Evolutionary conservation across 1,284 basidiomycete species (phyloP).

Genomic region (Kalmanozyma brasiliensis): DNA sequence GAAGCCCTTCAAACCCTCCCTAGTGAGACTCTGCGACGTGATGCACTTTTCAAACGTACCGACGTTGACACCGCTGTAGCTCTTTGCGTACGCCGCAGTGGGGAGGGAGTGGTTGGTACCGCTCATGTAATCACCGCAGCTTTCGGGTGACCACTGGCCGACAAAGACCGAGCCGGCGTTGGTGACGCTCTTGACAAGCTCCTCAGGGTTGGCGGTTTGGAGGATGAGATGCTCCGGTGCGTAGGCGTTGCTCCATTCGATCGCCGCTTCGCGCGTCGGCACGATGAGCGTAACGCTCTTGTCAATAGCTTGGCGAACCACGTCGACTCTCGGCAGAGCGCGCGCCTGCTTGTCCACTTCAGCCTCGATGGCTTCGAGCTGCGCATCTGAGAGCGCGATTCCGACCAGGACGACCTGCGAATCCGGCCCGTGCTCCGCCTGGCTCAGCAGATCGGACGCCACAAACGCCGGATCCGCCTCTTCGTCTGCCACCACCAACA

Average conservation of each 20-base stretch:
- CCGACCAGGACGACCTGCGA: slow-evolving; percentile 95
- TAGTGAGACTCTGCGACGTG: slow-evolving; percentile 90
- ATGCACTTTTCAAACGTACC: slow-evolving; percentile 98
- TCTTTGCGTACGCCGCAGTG: slow-evolving; percentile 83
- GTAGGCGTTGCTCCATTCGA: slow-evolving; percentile 94
- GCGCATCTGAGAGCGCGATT: slow-evolving; percentile 76
- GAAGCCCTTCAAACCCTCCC: slow-evolving; percentile 79
- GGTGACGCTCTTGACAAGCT: slow-evolving; percentile 54
- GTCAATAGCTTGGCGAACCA: slow-evolving; percentile 87
- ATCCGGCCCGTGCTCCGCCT: slow-evolving; percentile 96
- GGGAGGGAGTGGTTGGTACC: slow-evolving; percentile 93
- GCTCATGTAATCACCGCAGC: slow-evolving; percentile 97
- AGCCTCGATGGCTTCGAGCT: slow-evolving; percentile 79
- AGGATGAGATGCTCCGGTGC: slow-evolving; percentile 76
- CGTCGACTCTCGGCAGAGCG: slow-evolving; percentile 86
- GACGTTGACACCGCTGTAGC: slow-evolving; percentile 98
- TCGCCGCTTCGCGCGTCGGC: slow-evolving; percentile 77
- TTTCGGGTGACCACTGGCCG: slow-evolving; percentile 78
- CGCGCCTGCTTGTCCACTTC: slow-evolving; percentile 90
- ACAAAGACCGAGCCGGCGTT: slow-evolving; percentile 91
- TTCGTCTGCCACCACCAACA: slow-evolving; percentile 79
- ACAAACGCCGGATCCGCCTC: slow-evolving; percentile 88
- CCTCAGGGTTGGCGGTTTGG: slow-evolving; percentile 52
- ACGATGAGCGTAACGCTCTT: slow-evolving; percentile 90
- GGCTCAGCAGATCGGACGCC: slow-evolving; percentile 93